A percentile compares a stretch with the other conserved stretches of the same genome.
phyloP scores from a whole-genome alignment of 192 early-diverging fungal genomes.

The Hyaloraphidium curvatum region DNA sequence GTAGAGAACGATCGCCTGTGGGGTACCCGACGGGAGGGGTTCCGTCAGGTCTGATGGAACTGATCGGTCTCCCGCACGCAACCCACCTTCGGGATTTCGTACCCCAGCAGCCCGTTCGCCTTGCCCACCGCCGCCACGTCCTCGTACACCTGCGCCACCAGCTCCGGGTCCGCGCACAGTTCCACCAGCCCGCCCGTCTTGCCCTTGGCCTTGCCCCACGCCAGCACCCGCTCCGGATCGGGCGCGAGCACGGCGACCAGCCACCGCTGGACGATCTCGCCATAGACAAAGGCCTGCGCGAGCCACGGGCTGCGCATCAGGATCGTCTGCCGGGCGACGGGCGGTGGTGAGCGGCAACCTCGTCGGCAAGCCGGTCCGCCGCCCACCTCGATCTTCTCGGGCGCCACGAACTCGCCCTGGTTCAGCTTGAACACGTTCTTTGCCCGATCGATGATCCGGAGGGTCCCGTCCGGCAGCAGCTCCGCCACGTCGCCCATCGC shows the following conservation, averaged over 20 bases:
- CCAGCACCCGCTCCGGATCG: constrained; percentile 32
- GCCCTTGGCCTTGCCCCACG: constrained; percentile 25
- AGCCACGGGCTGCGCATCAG: constrained; percentile 33
- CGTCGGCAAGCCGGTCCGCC: no score
- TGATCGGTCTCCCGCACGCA: no score
- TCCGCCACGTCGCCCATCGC: constrained; percentile 35
- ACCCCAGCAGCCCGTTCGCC: no score
- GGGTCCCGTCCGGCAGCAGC: constrained; percentile 19
- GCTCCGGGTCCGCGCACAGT: constrained; percentile 29
- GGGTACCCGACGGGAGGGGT: no score
- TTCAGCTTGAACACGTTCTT: constrained; percentile 32
- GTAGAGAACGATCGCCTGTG: no score
- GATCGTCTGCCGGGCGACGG: no score
- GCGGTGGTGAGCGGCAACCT: no score
- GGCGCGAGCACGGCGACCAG: constrained; percentile 61
- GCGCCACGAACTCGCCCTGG: constrained; percentile 55
- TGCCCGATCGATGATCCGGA: constrained; percentile 28
- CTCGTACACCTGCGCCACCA: no score
- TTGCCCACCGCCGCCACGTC: no score
- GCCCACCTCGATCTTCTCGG: constrained; percentile 80
- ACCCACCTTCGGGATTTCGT: no score
- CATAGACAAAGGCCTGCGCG: constrained; percentile 58
- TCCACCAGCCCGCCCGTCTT: constrained; percentile 21
- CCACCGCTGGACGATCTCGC: constrained; percentile 47
- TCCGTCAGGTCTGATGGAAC: no score